Evolutionary conservation across 164 flowering plant genomes (phyloP), one percentile per base, ranked within the genome.

Genomic region (Brasenia schreberi): DNA sequence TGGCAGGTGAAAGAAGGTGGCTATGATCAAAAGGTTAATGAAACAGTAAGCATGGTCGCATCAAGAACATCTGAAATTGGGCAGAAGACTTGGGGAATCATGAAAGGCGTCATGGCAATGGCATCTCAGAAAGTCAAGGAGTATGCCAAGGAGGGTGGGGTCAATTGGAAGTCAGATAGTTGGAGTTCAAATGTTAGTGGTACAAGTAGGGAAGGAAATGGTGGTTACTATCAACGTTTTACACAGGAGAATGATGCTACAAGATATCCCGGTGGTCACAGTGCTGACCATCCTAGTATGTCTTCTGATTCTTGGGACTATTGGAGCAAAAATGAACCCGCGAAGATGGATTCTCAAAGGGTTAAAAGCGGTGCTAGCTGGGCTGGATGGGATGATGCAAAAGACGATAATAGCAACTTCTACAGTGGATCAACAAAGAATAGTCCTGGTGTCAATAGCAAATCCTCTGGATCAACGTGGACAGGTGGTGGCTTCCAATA

Each of bases 61-160:
- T 76, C 92, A 61, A 95, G 89, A 77, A 95, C 99, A 64, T 72
- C 86, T 11, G 99, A 95, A 72, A 85, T 95, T 67, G 99, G 99
- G 66, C 90, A 87, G 42, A 95, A 68, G 79, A 95, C 96, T 4
- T 95, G 99, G 99, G 99, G 99, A 0, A 77, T 95, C 19, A 82
- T 95, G 97, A 95, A 81, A 73, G 99, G 96, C n/a, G 99, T 95
- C 63, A 83, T 95, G 97, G 97, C 99, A 59, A 62, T 95, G 75
- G 99, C 97, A 74, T 77, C 96, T 11, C 97, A 92, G 74, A 95
- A 95, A 77, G 99, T 92, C 62, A 97, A 92, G 71, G 97, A 91
- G 77, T 85, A 69, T 56, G 72, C 97, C 2, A 91, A 84, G 73
- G 98, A 89, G n/a, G 53, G 53, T 45, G 87, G 86, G 16, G 61